These are phyloP conservation scores for Protomyces lactucae-debilis DNA, from an alignment of 1,139 yeast genomes.

Conservation along the genomic window DNA sequence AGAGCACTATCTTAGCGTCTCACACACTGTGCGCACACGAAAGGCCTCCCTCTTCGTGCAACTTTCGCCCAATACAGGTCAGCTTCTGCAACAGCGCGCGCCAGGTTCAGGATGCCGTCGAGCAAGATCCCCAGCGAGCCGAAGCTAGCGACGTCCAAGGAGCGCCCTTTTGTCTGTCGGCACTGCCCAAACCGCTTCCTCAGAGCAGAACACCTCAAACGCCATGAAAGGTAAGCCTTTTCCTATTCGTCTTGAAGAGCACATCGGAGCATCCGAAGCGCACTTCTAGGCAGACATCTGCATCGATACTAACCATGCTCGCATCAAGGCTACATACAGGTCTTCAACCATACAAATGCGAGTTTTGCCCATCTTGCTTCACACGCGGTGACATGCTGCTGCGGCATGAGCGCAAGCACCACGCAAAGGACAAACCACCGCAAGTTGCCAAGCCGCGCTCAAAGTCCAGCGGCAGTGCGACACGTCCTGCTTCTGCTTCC, in stretches of 20 bases:
- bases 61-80: neutral
- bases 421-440: slow-evolving; percentile 1
- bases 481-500: neutral
- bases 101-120: neutral
- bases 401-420: neutral
- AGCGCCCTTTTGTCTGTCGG: neutral
- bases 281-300: neutral
- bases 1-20: no score
- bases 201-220: neutral
- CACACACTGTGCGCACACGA: no score
- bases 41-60: neutral
- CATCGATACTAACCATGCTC: neutral
- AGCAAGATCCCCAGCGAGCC: neutral
- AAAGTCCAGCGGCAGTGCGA: neutral
- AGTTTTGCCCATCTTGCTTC: neutral
- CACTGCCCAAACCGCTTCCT: neutral
- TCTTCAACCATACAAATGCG: neutral
- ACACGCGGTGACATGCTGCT: neutral
- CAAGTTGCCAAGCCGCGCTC: neutral
- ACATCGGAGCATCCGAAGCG: neutral
- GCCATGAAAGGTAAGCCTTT: neutral
- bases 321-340: neutral
- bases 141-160: neutral
- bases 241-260: neutral
- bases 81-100: neutral